Evolutionary conservation across 2,329 filamentous ascomycete genomes (phyloP).

Genomic region (Neofusicoccum sp.): DNA sequence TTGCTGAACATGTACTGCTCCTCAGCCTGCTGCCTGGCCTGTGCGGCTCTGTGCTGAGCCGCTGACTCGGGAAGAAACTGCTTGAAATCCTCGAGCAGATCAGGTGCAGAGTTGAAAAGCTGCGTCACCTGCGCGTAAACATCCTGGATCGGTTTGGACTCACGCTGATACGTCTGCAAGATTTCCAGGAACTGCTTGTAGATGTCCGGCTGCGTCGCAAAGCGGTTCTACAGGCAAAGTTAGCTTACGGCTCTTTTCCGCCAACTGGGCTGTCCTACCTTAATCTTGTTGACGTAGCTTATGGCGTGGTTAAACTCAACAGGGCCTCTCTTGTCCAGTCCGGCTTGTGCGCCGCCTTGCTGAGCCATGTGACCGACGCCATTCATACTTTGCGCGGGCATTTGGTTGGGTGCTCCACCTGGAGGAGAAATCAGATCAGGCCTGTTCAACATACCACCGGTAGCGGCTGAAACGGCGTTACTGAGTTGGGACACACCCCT

Average conservation of each 20-base stretch:
- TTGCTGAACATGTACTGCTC: conserved; percentile 67
- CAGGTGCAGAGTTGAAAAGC: conserved; percentile 87
- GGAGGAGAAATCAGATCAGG: conserved; percentile 43
- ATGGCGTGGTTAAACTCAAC: conserved; percentile 99
- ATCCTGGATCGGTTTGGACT: conserved; percentile 97
- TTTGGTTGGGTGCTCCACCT: conserved; percentile 45
- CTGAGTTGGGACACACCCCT: conserved; percentile 65
- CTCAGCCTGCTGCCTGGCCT: conserved; percentile 58
- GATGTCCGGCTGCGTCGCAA: conserved; percentile 93
- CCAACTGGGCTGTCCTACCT: conserved; percentile 58
- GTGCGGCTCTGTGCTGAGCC: conserved; percentile 57
- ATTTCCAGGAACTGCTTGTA: conserved; percentile 99
- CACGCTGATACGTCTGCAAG: conserved; percentile 93
- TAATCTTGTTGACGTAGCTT: conserved; percentile 99
- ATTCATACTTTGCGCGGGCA: conserved; percentile 60
- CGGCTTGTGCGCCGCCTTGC: conserved; percentile 52
- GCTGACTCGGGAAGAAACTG: conserved; percentile 94
- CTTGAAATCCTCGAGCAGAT: conserved; percentile 96
- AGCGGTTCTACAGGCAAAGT: conserved; percentile 69
- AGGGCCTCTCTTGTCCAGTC: conserved; percentile 79
- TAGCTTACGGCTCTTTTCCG: neutral
- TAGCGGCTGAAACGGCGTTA: conserved; percentile 61
- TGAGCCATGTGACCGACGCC: conserved; percentile 49
- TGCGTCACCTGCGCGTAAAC: conserved; percentile 96
- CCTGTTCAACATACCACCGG: conserved; percentile 44